Evolutionary conservation across 805 yeast genomes (phyloP).

Genomic region (Naumovozyma baii): DNA sequence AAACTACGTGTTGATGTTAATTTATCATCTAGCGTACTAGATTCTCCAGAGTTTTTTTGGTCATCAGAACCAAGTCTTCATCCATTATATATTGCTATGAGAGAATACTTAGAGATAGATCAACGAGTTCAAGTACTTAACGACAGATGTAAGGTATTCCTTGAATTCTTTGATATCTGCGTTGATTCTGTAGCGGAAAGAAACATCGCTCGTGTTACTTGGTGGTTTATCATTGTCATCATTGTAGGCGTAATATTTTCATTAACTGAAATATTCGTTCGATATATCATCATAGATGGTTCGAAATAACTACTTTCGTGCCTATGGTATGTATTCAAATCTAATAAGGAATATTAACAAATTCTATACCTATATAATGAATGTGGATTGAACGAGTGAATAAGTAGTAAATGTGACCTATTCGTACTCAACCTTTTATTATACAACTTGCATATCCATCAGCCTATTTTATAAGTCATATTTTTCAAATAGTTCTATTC

Average conservation of each 20-base stretch:
- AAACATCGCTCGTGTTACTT: slow-evolving; percentile 83
- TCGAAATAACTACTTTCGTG: slow-evolving; percentile 2
- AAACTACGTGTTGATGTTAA: slow-evolving; percentile 90
- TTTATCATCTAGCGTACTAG: slow-evolving; percentile 78
- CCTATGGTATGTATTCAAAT: too few species aligned
- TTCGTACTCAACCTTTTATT: slow-evolving; percentile 1
- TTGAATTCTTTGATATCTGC: slow-evolving; percentile 86
- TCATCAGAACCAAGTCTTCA: slow-evolving; percentile 89
- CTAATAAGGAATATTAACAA: too few species aligned
- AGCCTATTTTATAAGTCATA: too few species aligned
- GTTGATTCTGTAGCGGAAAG: slow-evolving; percentile 91
- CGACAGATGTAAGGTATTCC: slow-evolving; percentile 85
- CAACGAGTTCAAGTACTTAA: slow-evolving; percentile 89
- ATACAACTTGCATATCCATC: too few species aligned
- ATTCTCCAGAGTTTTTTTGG: slow-evolving; percentile 96
- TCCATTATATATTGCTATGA: slow-evolving; percentile 78
- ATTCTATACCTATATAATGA: too few species aligned
- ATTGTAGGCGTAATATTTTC: slow-evolving; percentile 72
- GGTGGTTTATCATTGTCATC: slow-evolving; percentile 79
- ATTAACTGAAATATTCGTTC: slow-evolving; percentile 52
- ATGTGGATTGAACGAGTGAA: background rate
- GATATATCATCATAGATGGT: slow-evolving; percentile 41
- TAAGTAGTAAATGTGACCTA: background rate
- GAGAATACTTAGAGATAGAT: slow-evolving; percentile 91
- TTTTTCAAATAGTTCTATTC: too few species aligned